Evolutionary conservation across 2,329 filamentous ascomycete genomes (phyloP), one percentile per base, ranked within the genome.

Genomic region (Fusarium citri): DNA sequence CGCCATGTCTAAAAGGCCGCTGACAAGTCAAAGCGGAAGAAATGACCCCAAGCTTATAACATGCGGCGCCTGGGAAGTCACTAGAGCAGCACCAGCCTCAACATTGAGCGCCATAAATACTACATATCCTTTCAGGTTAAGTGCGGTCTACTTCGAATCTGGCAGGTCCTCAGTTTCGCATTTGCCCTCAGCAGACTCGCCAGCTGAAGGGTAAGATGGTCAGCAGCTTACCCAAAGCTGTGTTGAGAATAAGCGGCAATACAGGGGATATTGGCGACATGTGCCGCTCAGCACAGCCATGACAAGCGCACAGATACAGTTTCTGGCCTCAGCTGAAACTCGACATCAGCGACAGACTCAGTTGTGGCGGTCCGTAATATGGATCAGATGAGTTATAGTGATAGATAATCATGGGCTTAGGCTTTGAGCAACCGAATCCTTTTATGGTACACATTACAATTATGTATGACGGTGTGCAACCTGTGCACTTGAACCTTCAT

Each of bases 1-100:
- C 18, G 1, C 9, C 1, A 37, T 37, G 10, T 7, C 34, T 6
- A 37, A 37, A 18, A 5, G 34, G 34, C 30, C 3, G 18, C 18
- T 11, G 5, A 37, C 34, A 37, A 3, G 2, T 1, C 16, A 37
- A n/a, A 37, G 18, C 18, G 34, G 34, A n/a, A 37, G 1, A 37
- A 37, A 37, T 6, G 3, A 1, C 16, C 31, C 31, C 1, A 6
- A 4, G 5, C 34, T n/a, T 11, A 37, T n/a, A 4, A n/a, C 0
- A n/a, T n/a, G 18, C 18, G 10, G 34, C 34, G 34, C 18, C n/a
- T 37, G 7, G 7, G 12, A 10, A 31, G 14, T 15, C 3, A 31
- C 30, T 30, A 30, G 8, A 34, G 31, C 16, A 1, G 9, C 16
- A 37, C 5, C 31, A 5, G 31, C 31, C 31, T 37, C 31, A 37